Percentiles rank a stretch among this genome's conserved stretches.
phyloP scores from a whole-genome alignment of 306 rosid species.

The Comarum palustre region DNA sequence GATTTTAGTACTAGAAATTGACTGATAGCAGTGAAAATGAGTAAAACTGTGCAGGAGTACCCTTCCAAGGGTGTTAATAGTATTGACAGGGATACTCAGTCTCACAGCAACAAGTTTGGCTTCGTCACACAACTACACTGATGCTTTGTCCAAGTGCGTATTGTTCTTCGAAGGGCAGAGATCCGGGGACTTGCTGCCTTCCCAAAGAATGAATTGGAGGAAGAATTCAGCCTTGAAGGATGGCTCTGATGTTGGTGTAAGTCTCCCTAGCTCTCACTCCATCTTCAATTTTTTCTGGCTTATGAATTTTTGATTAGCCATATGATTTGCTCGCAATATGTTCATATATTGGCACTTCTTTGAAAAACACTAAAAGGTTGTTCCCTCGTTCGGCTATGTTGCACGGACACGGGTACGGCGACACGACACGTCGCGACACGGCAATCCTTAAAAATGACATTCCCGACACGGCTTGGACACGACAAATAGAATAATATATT shows the following conservation, averaged over 20 bases:
- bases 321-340: neutral
- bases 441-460: too few species aligned
- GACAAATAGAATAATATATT: too few species aligned
- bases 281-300: neutral
- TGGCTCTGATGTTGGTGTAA: conserved; percentile 13
- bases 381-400: too few species aligned
- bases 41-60: neutral
- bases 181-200: conserved; percentile 11
- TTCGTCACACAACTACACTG: conserved; percentile 9
- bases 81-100: neutral
- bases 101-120: neutral
- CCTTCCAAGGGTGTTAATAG: conserved; percentile 10
- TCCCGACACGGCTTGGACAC: too few species aligned
- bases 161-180: conserved; percentile 24
- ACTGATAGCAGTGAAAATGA: neutral
- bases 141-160: conserved; percentile 19
- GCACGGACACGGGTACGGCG: too few species aligned
- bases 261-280: neutral
- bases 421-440: too few species aligned
- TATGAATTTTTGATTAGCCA: neutral
- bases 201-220: conserved; percentile 20
- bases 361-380: too few species aligned
- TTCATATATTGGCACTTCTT: neutral
- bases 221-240: conserved; percentile 10
- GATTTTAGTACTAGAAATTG: neutral